Conservation (phyloP, 768 basidiomycete species). For the Guyanaporus albipodus region DNA sequence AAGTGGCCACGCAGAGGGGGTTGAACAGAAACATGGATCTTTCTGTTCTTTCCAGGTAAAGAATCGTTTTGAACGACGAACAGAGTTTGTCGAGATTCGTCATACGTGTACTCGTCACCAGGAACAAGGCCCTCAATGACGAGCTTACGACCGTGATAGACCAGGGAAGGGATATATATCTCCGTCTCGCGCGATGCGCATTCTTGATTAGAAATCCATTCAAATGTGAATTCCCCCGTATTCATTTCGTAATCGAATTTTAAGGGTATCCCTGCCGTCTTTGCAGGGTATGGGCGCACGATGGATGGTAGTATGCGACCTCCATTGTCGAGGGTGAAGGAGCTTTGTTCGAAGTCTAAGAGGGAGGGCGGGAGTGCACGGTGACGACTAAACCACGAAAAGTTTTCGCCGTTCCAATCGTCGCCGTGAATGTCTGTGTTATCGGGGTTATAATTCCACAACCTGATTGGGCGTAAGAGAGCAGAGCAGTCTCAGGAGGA, state of each 20-base stretch:
- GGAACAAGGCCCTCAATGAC: conserved; percentile 52
- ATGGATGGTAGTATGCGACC: conserved; percentile 71
- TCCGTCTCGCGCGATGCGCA: conserved; percentile 63
- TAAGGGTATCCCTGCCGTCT: conserved; percentile 81
- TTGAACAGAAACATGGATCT: conserved; percentile 49
- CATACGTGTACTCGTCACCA: conserved; percentile 54
- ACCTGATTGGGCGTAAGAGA: conserved; percentile 37
- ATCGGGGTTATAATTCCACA: conserved; percentile 93
- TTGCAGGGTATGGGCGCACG: conserved; percentile 89
- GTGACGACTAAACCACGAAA: conserved; percentile 82
- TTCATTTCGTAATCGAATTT: conserved; percentile 75
- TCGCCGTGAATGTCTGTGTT: conserved; percentile 81
- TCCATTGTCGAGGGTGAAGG: conserved; percentile 77
- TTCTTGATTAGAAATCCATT: conserved; percentile 45
- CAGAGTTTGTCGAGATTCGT: conserved; percentile 67
- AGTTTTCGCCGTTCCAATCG: conserved; percentile 95
- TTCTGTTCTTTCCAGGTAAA: conserved; percentile 44
- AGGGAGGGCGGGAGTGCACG: conserved; percentile 55
- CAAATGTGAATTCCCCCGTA: conserved; percentile 59
- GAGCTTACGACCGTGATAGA: conserved; percentile 55
- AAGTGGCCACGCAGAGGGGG: conserved; percentile 53
- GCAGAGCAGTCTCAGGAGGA: background rate
- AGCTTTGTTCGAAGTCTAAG: conserved; percentile 55
- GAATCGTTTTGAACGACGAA: conserved; percentile 52
- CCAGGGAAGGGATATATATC: conserved; percentile 68